phyloP scores from a whole-genome alignment of 2,329 filamentous ascomycete genomes.

The Colletotrichum plurivorum region DNA sequence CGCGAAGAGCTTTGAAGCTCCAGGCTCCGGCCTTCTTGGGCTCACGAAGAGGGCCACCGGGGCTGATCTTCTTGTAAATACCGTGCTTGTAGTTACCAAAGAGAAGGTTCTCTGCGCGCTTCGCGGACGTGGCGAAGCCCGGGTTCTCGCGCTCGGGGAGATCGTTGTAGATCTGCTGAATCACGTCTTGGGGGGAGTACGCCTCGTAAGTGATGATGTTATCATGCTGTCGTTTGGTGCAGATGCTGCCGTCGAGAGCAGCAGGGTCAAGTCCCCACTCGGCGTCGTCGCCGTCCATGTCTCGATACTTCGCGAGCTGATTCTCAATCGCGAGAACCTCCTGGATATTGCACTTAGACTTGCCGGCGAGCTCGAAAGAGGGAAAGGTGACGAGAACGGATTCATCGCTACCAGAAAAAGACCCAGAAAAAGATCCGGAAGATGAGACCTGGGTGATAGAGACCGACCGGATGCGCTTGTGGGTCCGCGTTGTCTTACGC shows the following conservation, averaged over 20 bases:
- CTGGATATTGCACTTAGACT: background rate
- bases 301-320: constrained; percentile 12
- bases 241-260: background rate
- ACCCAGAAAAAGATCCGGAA: background rate
- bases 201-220: constrained; percentile 1
- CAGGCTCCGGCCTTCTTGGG: background rate
- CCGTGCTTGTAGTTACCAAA: constrained; percentile 20
- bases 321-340: background rate
- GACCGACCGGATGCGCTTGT: constrained; percentile 8
- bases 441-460: constrained; percentile 11
- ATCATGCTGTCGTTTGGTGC: background rate
- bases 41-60: background rate
- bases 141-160: background rate
- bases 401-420: background rate
- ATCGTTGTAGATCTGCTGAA: constrained; percentile 16
- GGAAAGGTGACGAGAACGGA: constrained; percentile 14
- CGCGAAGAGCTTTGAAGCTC: background rate
- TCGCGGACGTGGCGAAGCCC: background rate
- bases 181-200: background rate
- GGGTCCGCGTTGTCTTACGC: background rate
- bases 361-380: background rate
- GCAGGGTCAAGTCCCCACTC: background rate
- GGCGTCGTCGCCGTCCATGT: background rate
- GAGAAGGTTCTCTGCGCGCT: constrained; percentile 14
- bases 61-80: constrained; percentile 4